phyloP scores from a whole-genome alignment of 306 rosid genomes.

The Cucurbita argyrosperma region DNA sequence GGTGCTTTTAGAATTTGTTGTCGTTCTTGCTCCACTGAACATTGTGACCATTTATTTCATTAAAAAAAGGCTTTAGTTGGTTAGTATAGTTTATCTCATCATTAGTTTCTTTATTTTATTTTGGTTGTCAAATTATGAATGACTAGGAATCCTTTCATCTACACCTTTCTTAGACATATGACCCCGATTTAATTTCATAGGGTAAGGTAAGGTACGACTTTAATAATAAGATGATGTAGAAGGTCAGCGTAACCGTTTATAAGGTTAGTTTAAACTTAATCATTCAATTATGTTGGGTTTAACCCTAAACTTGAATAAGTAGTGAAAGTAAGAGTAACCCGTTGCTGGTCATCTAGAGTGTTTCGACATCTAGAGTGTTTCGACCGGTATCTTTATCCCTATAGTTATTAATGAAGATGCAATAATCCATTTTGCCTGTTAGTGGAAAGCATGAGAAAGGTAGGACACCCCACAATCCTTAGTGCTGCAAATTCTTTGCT shows the following conservation, averaged over 20 bases:
- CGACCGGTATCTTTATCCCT: no score
- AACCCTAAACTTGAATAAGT: no score
- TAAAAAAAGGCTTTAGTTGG: not conserved
- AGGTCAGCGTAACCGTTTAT: not conserved
- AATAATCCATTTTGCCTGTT: not conserved
- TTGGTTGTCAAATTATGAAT: not conserved
- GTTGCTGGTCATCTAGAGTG: no score
- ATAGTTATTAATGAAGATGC: not conserved
- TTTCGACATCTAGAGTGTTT: no score
- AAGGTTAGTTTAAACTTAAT: not conserved
- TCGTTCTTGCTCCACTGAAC: not conserved
- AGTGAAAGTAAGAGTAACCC: no score
- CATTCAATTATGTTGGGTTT: no score
- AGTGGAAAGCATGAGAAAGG: not conserved
- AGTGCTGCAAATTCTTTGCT: not conserved
- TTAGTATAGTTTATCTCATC: not conserved
- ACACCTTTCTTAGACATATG: not conserved
- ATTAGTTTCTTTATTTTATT: not conserved
- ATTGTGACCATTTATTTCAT: not conserved
- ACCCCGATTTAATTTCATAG: not conserved
- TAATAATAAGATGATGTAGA: not conserved
- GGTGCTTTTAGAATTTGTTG: not conserved
- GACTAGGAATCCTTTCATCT: not conserved
- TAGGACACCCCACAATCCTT: constrained; percentile 1
- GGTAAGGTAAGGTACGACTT: not conserved